phyloP scores from a whole-genome alignment of 176 grass and related monocot species.

The Rhynchospora tenuis region DNA sequence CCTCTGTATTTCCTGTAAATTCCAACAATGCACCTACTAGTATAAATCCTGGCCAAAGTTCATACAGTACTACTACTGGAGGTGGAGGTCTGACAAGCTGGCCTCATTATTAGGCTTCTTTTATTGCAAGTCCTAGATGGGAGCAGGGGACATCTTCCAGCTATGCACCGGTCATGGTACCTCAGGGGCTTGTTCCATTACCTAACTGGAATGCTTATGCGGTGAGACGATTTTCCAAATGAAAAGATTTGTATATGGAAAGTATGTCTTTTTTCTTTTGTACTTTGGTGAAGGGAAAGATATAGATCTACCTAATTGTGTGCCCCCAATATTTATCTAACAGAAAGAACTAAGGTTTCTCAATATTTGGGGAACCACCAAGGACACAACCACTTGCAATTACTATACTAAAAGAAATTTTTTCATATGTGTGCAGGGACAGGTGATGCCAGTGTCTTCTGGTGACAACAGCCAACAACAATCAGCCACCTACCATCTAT shows the following conservation, averaged over 20 bases:
- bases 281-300: not conserved
- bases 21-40: constrained; percentile 44
- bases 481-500: constrained; percentile 50
- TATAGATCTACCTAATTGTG: not conserved
- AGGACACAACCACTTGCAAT: not conserved
- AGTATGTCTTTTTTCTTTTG: not conserved
- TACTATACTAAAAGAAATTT: constrained; percentile 8
- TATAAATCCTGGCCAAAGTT: constrained; percentile 44
- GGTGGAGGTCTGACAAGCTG: constrained; percentile 39
- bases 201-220: constrained; percentile 82
- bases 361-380: not conserved
- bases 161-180: constrained; percentile 82
- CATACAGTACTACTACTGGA: constrained; percentile 66
- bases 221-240: constrained; percentile 18
- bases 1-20: constrained; percentile 87
- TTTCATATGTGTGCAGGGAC: constrained; percentile 38
- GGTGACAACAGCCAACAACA: constrained; percentile 51
- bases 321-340: not conserved
- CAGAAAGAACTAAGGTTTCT: not conserved
- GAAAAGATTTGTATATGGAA: not conserved
- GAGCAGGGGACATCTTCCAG: constrained; percentile 69
- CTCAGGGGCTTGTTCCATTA: constrained; percentile 87
- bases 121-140: constrained; percentile 86
- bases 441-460: constrained; percentile 57
- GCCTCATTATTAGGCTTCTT: constrained; percentile 85